Conservation (phyloP, 805 yeast genomes). For the Kuraishia cidri region DNA sequence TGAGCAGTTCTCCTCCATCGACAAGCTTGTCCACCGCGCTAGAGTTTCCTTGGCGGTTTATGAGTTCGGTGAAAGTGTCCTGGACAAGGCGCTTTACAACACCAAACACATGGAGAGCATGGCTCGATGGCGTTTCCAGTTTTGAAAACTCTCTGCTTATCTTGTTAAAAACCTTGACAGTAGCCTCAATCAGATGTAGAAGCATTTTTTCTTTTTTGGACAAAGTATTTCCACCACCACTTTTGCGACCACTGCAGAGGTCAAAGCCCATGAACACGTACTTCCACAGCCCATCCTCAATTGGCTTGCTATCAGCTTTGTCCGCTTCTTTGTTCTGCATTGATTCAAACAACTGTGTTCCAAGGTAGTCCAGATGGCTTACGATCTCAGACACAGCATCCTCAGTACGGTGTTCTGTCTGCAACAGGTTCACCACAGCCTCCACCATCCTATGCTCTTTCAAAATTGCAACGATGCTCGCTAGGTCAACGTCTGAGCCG, state of each 20-base stretch:
- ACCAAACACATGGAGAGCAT: conserved; percentile 13
- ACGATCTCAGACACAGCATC: conserved; percentile 14
- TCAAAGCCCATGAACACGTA: conserved; percentile 23
- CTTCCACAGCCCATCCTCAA: conserved; percentile 24
- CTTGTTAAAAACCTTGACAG: conserved; percentile 23
- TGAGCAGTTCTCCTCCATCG: conserved; percentile 1
- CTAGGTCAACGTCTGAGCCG: conserved; percentile 6
- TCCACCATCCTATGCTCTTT: conserved; percentile 16
- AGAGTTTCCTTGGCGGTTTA: conserved; percentile 13
- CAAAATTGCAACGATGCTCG: conserved; percentile 12
- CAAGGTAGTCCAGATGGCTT: neutral
- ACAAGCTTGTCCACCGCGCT: neutral
- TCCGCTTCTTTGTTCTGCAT: conserved; percentile 12
- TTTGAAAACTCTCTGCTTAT: neutral
- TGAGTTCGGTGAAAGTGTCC: conserved; percentile 29
- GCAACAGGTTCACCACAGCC: conserved; percentile 21
- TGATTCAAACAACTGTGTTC: conserved; percentile 5
- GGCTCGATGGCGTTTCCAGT: neutral
- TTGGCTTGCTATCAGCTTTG: conserved; percentile 3
- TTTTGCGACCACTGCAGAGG: conserved; percentile 14
- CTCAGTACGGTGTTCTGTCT: conserved; percentile 12
- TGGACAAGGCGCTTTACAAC: conserved; percentile 28
- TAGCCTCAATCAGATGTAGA: conserved; percentile 26
- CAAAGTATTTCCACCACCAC: conserved; percentile 8
- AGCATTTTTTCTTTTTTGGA: conserved; percentile 26